Evolutionary conservation across 2,329 filamentous ascomycete species (phyloP).

Genomic region (Paracamarosporium sp.): DNA sequence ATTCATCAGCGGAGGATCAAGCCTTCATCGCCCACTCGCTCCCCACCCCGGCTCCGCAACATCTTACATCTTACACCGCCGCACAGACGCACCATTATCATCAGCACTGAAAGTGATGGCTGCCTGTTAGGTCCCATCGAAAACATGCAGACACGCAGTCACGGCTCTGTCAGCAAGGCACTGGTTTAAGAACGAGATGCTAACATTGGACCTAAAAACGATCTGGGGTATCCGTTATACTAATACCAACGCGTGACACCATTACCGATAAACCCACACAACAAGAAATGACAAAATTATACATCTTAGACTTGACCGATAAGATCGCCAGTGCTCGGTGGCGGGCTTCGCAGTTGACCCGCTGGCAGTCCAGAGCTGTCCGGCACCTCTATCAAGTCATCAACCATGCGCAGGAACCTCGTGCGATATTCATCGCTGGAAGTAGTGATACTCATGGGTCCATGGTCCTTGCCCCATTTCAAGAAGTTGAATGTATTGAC

Average conservation of each 20-base stretch:
- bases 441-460: conserved; percentile 78
- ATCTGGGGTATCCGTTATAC: conserved; percentile 5
- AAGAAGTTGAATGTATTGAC: conserved; percentile 67
- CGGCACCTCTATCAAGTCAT: conserved; percentile 43
- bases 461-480: conserved; percentile 62
- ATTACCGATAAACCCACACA: not conserved
- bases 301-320: not conserved
- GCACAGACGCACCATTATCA: not conserved
- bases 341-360: conserved; percentile 33
- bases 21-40: too few relatives aligned
- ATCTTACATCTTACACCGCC: too few relatives aligned
- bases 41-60: too few relatives aligned
- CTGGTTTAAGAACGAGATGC: not conserved
- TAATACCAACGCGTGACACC: not conserved
- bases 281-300: not conserved
- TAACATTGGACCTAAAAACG: not conserved
- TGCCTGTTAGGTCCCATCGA: not conserved
- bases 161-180: not conserved
- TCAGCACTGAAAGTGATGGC: not conserved
- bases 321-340: conserved; percentile 15
- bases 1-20: too few relatives aligned
- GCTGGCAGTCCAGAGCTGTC: conserved; percentile 41
- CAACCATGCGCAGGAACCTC: conserved; percentile 62
- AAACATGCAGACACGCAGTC: not conserved
- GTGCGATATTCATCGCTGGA: conserved; percentile 71